phyloP scores from a whole-genome alignment of 129 eudicot species.

The Oenanthe sinensis region DNA sequence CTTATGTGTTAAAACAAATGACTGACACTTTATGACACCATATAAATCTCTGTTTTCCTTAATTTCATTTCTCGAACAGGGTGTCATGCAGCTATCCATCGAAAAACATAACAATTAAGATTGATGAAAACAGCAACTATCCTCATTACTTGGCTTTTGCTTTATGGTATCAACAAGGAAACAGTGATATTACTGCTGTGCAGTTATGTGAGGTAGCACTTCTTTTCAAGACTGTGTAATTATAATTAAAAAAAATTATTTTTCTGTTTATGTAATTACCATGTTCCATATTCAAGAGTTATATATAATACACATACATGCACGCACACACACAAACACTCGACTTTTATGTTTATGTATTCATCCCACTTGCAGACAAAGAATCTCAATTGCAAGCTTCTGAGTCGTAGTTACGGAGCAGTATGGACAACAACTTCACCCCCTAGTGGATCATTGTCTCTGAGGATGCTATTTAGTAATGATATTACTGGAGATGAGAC shows the following conservation, averaged over 20 bases:
- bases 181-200: constrained; percentile 67
- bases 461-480: constrained; percentile 70
- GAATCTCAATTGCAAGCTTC: constrained; percentile 49
- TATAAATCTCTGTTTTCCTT: neutral
- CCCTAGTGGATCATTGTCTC: constrained; percentile 56
- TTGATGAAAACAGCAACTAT: constrained; percentile 67
- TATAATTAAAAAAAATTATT: neutral
- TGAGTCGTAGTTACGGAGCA: constrained; percentile 71
- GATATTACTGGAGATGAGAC: constrained; percentile 54
- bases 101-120: constrained; percentile 63
- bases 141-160: constrained; percentile 79
- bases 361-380: constrained; percentile 40
- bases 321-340: too few relatives aligned
- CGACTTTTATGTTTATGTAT: neutral
- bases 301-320: too few relatives aligned
- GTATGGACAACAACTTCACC: constrained; percentile 74
- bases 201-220: constrained; percentile 69
- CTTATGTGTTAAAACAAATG: neutral
- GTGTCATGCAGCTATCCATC: constrained; percentile 71
- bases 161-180: constrained; percentile 83
- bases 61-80: constrained; percentile 22
- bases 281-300: neutral
- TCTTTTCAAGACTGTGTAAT: neutral
- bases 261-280: neutral
- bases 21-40: neutral